phyloP scores from a whole-genome alignment of 2,329 filamentous ascomycete species.

The Neofusicoccum sp. region DNA sequence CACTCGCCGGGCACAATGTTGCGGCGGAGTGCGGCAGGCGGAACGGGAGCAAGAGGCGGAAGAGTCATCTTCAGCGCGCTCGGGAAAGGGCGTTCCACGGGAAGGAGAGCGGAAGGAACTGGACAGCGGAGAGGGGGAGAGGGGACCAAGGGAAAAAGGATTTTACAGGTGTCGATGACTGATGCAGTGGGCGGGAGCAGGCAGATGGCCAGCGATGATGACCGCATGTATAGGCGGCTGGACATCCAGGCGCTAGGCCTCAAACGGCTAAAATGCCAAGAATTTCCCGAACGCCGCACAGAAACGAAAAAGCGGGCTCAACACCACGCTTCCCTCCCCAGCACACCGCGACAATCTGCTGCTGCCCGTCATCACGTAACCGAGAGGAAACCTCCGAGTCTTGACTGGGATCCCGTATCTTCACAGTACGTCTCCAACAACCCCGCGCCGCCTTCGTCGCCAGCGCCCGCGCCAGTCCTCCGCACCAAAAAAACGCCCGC shows the following conservation, averaged over 20 bases:
- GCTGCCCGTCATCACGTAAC: conserved; percentile 55
- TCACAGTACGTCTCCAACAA: conserved; percentile 3
- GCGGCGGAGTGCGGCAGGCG: conserved; percentile 64
- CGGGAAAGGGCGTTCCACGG: not conserved
- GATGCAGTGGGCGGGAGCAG: not conserved
- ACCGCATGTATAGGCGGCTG: conserved; percentile 3
- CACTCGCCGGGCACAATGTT: conserved; percentile 70
- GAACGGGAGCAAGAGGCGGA: conserved; percentile 76
- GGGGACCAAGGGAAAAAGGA: not conserved
- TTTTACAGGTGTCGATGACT: not conserved
- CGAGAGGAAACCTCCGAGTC: conserved; percentile 48
- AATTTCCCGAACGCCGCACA: conserved; percentile 34
- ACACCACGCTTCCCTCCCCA: conserved; percentile 20
- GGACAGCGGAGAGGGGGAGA: not conserved
- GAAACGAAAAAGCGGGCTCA: conserved; percentile 20
- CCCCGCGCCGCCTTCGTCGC: not conserved
- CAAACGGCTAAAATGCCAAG: conserved; percentile 37
- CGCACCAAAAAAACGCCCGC: conserved; percentile 4
- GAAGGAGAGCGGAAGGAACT: not conserved
- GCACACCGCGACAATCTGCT: conserved; percentile 19
- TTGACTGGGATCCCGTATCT: conserved; percentile 41
- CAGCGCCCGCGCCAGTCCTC: conserved; percentile 10
- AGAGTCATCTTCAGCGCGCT: conserved; percentile 44
- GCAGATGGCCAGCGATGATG: not conserved
- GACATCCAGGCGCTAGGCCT: conserved; percentile 19